Percentiles rank a stretch among this genome's conserved stretches.
Conservation (phyloP, 371 early-diverging fungal species). For the Mucor sp. region DNA sequence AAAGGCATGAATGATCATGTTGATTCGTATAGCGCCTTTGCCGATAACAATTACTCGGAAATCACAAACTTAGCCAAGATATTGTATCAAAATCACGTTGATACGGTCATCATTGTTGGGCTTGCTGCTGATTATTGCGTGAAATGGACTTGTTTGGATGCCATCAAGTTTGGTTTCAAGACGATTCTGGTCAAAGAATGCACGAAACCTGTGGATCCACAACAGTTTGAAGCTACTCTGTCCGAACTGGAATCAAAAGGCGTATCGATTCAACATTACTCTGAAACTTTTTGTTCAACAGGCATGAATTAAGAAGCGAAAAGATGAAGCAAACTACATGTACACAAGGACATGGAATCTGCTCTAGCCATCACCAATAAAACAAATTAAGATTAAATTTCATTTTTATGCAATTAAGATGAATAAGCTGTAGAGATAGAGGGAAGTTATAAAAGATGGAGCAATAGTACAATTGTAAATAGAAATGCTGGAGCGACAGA, state of each 20-base stretch:
- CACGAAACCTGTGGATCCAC: constrained; percentile 30
- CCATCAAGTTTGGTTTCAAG: constrained; percentile 49
- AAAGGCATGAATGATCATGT: constrained; percentile 37
- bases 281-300: neutral
- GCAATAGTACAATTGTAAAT: neutral
- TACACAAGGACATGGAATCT: no score
- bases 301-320: no score
- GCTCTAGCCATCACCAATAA: no score
- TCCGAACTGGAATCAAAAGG: constrained; percentile 26
- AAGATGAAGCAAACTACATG: no score
- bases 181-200: constrained; percentile 37
- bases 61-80: constrained; percentile 38
- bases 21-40: constrained; percentile 52
- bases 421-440: no score
- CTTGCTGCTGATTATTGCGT: constrained; percentile 50
- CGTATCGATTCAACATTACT: constrained; percentile 16
- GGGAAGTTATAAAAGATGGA: neutral
- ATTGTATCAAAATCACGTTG: constrained; percentile 34
- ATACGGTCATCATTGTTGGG: constrained; percentile 37
- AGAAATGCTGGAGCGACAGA: neutral
- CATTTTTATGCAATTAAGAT: no score
- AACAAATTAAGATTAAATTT: no score
- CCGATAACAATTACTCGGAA: constrained; percentile 43
- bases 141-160: constrained; percentile 45
- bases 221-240: constrained; percentile 22